Conservation (phyloP, 2,329 filamentous ascomycete species). For the Fusarium chuoi region DNA sequence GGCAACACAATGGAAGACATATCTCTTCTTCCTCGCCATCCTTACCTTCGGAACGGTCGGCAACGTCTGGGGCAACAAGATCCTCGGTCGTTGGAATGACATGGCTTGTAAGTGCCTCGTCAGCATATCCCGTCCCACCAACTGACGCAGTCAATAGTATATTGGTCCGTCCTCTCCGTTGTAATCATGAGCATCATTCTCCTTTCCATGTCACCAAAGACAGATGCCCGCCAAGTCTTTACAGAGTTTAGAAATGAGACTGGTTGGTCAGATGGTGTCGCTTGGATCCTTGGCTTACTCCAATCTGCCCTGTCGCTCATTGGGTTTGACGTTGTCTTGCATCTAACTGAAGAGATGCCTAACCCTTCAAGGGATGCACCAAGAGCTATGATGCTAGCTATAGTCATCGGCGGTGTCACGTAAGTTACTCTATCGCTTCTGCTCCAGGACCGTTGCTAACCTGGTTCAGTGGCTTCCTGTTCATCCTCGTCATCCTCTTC, state of each 20-base stretch:
- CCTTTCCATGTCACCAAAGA: constrained; percentile 53
- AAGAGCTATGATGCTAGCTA: constrained; percentile 55
- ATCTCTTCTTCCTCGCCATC: constrained; percentile 53
- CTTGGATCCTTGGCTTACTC: constrained; percentile 59
- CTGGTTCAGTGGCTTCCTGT: constrained; percentile 46
- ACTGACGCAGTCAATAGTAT: constrained; percentile 38
- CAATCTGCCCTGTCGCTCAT: constrained; percentile 51
- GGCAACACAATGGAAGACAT: constrained; percentile 53
- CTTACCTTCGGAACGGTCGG: constrained; percentile 35
- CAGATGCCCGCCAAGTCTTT: constrained; percentile 55
- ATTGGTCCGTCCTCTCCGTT: constrained; percentile 55
- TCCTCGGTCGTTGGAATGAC: constrained; percentile 55
- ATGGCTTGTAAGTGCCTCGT: constrained; percentile 45
- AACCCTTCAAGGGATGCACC: constrained; percentile 53
- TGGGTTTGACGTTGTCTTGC: constrained; percentile 57
- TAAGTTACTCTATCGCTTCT: constrained; percentile 29
- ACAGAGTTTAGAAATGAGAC: constrained; percentile 56
- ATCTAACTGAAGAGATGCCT: constrained; percentile 60
- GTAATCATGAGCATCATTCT: constrained; percentile 56
- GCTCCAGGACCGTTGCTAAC: not conserved
- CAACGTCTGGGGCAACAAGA: constrained; percentile 51
- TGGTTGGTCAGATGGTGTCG: constrained; percentile 57
- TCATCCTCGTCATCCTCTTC: constrained; percentile 56
- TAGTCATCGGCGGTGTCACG: constrained; percentile 56
- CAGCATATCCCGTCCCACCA: not conserved